Base-by-base conservation (phyloP, 75 land plant genomes). In the Cupressus sempervirens region DNA sequence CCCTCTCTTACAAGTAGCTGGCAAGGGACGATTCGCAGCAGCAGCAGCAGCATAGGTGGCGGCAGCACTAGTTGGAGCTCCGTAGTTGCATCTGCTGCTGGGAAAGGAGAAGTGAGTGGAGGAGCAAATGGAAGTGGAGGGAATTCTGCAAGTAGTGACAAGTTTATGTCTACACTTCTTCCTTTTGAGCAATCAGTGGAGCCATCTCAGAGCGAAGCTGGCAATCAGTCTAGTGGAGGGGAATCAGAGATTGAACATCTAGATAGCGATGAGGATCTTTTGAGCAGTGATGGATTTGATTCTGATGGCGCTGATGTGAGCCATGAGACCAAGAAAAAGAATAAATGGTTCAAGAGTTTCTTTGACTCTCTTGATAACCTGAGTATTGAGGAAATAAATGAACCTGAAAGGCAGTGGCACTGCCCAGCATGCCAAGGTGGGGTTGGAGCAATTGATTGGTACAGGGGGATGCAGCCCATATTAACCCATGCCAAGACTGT, bases 201-300 rank as follows among this genome's bases (percentile, higher is more conserved):
- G 32, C 83, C 38, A 4, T 30, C 36, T 53, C 83, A 54, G 12
- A 32, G 35, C 15, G 35, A 72, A 30, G 85, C 14, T 45, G 79
- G 53, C 58, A 26, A 70, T 15, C 75, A 85, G 52, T 80, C 32
- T 76, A 86, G 88, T 5, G 77, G 41, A 45, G 88, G 75, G 77
- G 86, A 81, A 81, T 70, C 52, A 18, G 89, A 90, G 72, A 89
- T 88, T 86, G 97, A 91, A 65, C 84, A 81, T 67, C n/a, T 86
- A 76, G 91, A 93, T 56, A 87, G 86, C 76, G 96, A 94, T 72
- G 91, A 90, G 84, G 99, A 92, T 10, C 56, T 89, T 32, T 30
- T 89, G 14, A 87, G 89, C 83, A 93, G 93, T 85, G 98, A 94
- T 2, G 92, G 84, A 74, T 86, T 10, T 86, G 94, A 93, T 80